phyloP scores from a whole-genome alignment of 2,329 filamentous ascomycete genomes.

The Fusarium penzigii region DNA sequence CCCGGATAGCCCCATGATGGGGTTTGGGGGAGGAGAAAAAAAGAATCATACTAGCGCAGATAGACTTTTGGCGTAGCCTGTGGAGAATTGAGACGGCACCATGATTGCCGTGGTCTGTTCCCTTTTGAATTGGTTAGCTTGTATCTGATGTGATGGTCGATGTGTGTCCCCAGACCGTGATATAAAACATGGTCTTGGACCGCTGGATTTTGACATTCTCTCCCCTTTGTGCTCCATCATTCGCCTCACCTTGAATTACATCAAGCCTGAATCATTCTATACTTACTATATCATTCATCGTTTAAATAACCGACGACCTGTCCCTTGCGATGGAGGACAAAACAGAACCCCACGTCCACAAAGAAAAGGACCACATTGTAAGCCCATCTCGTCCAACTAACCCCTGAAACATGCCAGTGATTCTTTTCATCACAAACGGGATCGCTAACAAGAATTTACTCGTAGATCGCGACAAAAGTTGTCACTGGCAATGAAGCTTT shows the following conservation, averaged over 20 bases:
- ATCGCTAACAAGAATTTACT: constrained; percentile 2
- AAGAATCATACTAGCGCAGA: too few species aligned
- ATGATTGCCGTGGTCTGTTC: neutral
- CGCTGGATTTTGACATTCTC: neutral
- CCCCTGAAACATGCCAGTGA: neutral
- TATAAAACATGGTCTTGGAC: neutral
- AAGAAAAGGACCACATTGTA: neutral
- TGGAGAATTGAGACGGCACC: neutral
- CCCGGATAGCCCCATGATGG: too few species aligned
- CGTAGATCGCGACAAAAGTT: constrained; percentile 39
- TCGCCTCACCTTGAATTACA: neutral
- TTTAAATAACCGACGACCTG: too few species aligned
- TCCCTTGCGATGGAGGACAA: neutral
- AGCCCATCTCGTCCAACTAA: neutral
- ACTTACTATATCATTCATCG: too few species aligned
- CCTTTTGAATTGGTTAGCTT: neutral
- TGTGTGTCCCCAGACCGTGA: neutral
- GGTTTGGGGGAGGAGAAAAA: too few species aligned
- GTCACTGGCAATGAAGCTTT: constrained; percentile 55
- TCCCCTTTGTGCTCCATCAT: neutral
- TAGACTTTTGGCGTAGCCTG: neutral
- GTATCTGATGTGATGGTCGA: neutral
- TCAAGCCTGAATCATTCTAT: neutral
- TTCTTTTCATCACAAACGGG: neutral
- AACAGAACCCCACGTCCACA: neutral